Conservation (phyloP, 1,139 yeast species). For the Meyerozyma smithsonii region DNA sequence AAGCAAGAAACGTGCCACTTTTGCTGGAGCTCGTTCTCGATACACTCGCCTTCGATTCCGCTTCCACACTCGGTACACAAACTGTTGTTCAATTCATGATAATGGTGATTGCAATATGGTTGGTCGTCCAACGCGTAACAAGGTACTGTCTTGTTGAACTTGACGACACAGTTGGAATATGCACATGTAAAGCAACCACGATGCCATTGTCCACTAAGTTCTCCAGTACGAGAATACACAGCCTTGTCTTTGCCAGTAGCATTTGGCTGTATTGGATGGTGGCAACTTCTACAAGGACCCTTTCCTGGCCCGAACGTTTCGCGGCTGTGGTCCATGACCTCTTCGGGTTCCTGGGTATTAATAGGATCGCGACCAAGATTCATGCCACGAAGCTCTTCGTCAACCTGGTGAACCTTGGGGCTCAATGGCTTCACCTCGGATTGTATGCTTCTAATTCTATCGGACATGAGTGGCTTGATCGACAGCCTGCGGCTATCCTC, state of each 20-base stretch:
- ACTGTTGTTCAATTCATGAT: slow-evolving; percentile 72
- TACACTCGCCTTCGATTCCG: slow-evolving; percentile 89
- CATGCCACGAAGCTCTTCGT: slow-evolving; percentile 25
- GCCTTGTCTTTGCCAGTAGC: slow-evolving; percentile 40
- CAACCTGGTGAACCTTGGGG: slow-evolving; percentile 28
- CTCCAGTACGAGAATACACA: slow-evolving; percentile 76
- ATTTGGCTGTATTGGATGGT: slow-evolving; percentile 33
- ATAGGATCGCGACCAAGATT: slow-evolving; percentile 13
- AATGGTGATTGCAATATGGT: slow-evolving; percentile 82
- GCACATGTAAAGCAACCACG: slow-evolving; percentile 75
- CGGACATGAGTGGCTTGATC: background rate
- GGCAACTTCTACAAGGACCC: slow-evolving; percentile 74
- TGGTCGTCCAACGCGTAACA: slow-evolving; percentile 76
- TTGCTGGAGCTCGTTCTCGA: slow-evolving; percentile 67
- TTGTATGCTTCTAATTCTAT: background rate
- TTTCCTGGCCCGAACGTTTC: slow-evolving; percentile 42
- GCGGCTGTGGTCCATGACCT: slow-evolving; percentile 1
- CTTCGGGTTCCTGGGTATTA: slow-evolving; percentile 11
- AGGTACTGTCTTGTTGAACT: slow-evolving; percentile 56
- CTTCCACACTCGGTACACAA: slow-evolving; percentile 63
- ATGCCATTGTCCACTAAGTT: slow-evolving; percentile 93
- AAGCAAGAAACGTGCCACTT: slow-evolving; percentile 66
- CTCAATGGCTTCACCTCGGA: slow-evolving; percentile 21
- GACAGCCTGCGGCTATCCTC: background rate
- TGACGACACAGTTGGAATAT: slow-evolving; percentile 43